These are phyloP conservation scores for Rhynchospora breviuscula DNA, from an alignment of 176 grass and related monocot genomes.

Conservation along the genomic window DNA sequence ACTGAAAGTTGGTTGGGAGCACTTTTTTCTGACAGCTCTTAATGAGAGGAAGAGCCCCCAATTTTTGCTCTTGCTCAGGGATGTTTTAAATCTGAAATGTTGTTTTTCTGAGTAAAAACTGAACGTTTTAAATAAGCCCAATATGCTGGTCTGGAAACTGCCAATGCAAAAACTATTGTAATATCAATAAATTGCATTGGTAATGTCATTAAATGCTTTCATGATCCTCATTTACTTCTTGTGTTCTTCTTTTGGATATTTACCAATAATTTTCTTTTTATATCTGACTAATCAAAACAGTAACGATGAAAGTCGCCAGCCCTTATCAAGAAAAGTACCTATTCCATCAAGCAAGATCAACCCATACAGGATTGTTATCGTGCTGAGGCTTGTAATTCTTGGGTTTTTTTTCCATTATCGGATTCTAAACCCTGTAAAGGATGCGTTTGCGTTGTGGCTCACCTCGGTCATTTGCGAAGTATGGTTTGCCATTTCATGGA, in stretches of 20 bases:
- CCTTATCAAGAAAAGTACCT: conserved; percentile 41
- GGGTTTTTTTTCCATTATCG: conserved; percentile 71
- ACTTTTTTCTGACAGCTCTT: no score
- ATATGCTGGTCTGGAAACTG: neutral
- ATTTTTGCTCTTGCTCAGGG: neutral
- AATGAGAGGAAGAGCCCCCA: neutral
- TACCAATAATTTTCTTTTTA: neutral
- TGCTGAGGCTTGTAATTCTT: conserved; percentile 45
- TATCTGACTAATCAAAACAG: conserved; percentile 9
- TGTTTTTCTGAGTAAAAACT: neutral
- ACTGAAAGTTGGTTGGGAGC: neutral
- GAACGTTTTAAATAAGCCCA: neutral
- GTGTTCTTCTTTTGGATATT: neutral
- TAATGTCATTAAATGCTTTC: neutral
- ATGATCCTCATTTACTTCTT: conserved; percentile 14
- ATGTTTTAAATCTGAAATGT: neutral
- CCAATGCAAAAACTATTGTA: neutral
- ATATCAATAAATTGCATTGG: neutral
- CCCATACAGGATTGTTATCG: conserved; percentile 43
- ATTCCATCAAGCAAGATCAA: conserved; percentile 49
- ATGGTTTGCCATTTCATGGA: conserved; percentile 51
- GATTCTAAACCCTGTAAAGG: conserved; percentile 52
- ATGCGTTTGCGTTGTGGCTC: conserved; percentile 67
- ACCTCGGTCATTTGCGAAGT: conserved; percentile 55
- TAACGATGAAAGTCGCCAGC: conserved; percentile 39